A percentile compares a stretch with the other conserved stretches of the same genome.
These are phyloP conservation scores for Solanum sejunctum DNA, from an alignment of 257 asterid species.

Conservation along the genomic window DNA sequence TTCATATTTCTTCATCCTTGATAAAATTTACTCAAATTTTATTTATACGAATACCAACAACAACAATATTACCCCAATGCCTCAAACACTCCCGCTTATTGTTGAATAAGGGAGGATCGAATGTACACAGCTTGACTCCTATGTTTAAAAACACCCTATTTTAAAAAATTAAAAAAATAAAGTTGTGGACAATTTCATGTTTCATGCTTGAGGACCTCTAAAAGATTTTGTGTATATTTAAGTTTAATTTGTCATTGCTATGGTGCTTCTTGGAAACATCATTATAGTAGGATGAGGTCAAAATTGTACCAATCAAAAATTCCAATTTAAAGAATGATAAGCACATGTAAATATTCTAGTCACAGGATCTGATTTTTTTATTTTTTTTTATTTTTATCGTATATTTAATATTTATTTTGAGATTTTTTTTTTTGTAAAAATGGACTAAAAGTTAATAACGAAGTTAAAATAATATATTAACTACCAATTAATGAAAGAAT, in stretches of 20 bases:
- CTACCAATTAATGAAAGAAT: too few relatives aligned
- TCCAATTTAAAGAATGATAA: neutral
- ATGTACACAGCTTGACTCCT: too few relatives aligned
- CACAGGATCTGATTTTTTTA: neutral
- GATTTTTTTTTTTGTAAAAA: too few relatives aligned
- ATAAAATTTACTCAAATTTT: neutral
- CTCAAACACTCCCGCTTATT: too few relatives aligned
- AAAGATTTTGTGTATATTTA: neutral
- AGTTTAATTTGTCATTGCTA: neutral
- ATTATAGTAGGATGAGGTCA: neutral
- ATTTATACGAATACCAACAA: rapidly evolving
- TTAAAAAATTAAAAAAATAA: neutral
- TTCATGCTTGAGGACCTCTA: neutral
- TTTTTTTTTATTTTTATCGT: too few relatives aligned
- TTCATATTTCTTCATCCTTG: too few relatives aligned
- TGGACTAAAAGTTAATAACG: too few relatives aligned
- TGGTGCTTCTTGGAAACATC: neutral
- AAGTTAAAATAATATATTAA: too few relatives aligned
- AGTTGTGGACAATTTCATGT: neutral
- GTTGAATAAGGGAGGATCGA: too few relatives aligned
- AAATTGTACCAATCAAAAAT: neutral
- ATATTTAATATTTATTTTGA: neutral
- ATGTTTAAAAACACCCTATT: neutral
- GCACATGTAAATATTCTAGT: neutral
- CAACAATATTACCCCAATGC: too few relatives aligned